phyloP scores from a whole-genome alignment of 371 early-diverging fungal genomes.

The Ordospora pajunii region DNA sequence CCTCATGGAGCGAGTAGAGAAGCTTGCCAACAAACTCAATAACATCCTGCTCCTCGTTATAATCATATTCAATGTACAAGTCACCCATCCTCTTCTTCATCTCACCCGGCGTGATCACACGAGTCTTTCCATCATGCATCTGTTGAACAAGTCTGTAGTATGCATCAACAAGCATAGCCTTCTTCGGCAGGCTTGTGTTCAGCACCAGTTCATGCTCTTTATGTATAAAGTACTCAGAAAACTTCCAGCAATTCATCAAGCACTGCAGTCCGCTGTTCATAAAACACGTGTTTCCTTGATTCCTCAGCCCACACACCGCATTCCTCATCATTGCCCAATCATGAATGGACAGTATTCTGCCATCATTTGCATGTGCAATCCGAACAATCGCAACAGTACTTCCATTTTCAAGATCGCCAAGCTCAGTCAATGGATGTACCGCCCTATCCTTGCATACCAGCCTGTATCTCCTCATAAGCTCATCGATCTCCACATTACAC shows the following conservation, averaged over 20 bases:
- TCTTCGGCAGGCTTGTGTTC: constrained; percentile 67
- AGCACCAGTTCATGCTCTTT: constrained; percentile 67
- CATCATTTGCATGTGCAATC: not conserved
- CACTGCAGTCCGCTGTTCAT: constrained; percentile 93
- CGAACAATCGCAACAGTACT: not conserved
- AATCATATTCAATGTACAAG: constrained; percentile 63
- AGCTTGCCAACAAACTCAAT: constrained; percentile 68
- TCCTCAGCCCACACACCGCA: constrained; percentile 63
- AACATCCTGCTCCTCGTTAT: constrained; percentile 69
- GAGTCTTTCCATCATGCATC: constrained; percentile 64
- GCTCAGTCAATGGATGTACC: constrained; percentile 15
- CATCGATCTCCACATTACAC: not conserved
- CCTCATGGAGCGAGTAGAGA: constrained; percentile 69
- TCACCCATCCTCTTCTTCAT: constrained; percentile 56
- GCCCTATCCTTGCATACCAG: not conserved
- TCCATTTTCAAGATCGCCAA: not conserved
- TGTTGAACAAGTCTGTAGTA: constrained; percentile 66
- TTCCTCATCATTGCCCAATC: not conserved
- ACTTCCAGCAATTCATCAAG: constrained; percentile 73
- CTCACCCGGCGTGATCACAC: constrained; percentile 26
- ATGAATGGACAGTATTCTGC: constrained; percentile 6
- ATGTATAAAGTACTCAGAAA: constrained; percentile 64
- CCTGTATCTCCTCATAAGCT: not conserved
- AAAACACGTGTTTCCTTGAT: constrained; percentile 92
- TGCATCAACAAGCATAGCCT: constrained; percentile 67